Conservation (phyloP, 805 yeast species). For the Kazachstania bromeliacearum region DNA sequence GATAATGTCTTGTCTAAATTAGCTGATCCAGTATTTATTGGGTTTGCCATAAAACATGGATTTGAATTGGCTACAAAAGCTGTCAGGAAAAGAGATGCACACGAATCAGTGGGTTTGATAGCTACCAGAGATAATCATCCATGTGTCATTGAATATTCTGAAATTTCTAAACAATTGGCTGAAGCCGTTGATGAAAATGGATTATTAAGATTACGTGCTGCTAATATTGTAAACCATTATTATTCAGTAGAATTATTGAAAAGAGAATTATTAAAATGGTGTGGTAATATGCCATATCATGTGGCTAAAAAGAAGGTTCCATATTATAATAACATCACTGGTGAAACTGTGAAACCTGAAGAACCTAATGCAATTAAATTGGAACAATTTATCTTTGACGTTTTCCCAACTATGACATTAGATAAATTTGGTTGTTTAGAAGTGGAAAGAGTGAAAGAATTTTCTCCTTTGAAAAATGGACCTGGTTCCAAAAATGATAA, state of each 20-base stretch:
- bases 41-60: constrained; percentile 61
- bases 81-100: constrained; percentile 82
- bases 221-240: constrained; percentile 94
- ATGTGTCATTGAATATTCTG: constrained; percentile 91
- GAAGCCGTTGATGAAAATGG: constrained; percentile 52
- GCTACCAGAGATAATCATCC: constrained; percentile 63
- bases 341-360: constrained; percentile 49
- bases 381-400: constrained; percentile 96
- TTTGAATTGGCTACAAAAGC: constrained; percentile 85
- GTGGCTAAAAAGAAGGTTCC: constrained; percentile 88
- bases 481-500: constrained; percentile 75
- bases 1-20: constrained; percentile 87
- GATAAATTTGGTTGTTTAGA: constrained; percentile 81
- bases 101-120: constrained; percentile 86
- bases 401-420: constrained; percentile 69
- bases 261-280: constrained; percentile 58
- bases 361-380: constrained; percentile 85
- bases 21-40: constrained; percentile 82
- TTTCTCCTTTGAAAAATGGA: constrained; percentile 90
- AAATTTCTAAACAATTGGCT: constrained; percentile 68
- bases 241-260: constrained; percentile 71
- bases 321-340: constrained; percentile 38
- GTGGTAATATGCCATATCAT: constrained; percentile 75
- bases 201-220: constrained; percentile 74
- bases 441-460: constrained; percentile 76